Percentiles rank a stretch among this genome's conserved stretches.
These are phyloP conservation scores for Lathyrus aphaca DNA, from an alignment of 306 rosid species.

Conservation along the genomic window DNA sequence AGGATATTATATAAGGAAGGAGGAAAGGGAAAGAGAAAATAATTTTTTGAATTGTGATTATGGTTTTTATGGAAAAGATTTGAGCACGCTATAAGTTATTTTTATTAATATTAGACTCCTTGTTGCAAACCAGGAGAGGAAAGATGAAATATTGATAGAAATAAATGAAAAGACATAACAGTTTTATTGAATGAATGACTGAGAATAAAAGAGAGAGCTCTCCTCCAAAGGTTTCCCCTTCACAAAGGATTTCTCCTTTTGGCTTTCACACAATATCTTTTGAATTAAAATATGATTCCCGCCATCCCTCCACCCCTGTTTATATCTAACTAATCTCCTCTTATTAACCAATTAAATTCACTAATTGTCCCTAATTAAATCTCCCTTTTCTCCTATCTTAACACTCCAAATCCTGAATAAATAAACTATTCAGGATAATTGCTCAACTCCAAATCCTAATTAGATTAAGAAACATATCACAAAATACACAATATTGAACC, in stretches of 20 bases:
- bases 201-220: constrained; percentile 6
- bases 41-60: background rate
- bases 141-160: constrained; percentile 3
- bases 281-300: background rate
- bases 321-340: background rate
- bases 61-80: constrained; percentile 10
- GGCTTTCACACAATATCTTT: constrained; percentile 6
- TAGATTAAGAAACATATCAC: background rate
- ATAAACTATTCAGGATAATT: constrained; percentile 3
- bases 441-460: background rate
- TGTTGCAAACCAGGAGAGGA: constrained; percentile 6
- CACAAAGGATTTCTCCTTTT: background rate
- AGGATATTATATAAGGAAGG: background rate
- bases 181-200: constrained; percentile 4
- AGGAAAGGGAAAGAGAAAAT: background rate
- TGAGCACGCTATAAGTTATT: background rate
- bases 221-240: constrained; percentile 1
- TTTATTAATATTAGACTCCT: background rate
- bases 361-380: too few species aligned
- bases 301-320: background rate
- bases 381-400: too few species aligned
- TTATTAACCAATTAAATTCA: constrained; percentile 1
- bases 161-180: background rate
- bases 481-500: background rate
- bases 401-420: background rate